A percentile compares a stretch with the other conserved stretches of the same genome.
Evolutionary conservation across 2,329 filamentous ascomycete genomes (phyloP).

Genomic region (Colletotrichum plurivorum): DNA sequence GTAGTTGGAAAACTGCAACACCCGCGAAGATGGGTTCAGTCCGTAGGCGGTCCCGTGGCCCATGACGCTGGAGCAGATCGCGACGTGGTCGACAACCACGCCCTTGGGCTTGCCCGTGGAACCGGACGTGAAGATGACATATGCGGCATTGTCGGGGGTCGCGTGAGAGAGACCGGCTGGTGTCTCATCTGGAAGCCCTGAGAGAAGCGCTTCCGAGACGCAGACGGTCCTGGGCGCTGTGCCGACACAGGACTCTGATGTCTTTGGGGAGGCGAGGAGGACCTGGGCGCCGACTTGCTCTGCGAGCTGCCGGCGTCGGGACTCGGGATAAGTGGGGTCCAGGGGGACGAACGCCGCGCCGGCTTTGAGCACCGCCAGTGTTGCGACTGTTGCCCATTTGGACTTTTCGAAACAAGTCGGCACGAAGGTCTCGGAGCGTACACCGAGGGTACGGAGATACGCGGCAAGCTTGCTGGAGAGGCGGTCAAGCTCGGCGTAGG

Average conservation of each 20-base stretch:
- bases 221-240: background rate
- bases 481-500: background rate
- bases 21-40: background rate
- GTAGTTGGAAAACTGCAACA: constrained; percentile 38
- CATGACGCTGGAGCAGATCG: constrained; percentile 44
- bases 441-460: constrained; percentile 43
- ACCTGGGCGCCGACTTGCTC: too few species aligned
- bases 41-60: background rate
- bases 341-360: constrained; percentile 52
- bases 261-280: too few species aligned
- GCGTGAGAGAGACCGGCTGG: too few species aligned
- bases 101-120: constrained; percentile 70
- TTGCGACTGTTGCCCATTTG: constrained; percentile 47
- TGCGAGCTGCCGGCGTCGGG: background rate
- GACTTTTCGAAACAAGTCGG: constrained; percentile 52
- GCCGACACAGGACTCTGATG: background rate
- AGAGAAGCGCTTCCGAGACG: background rate
- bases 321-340: constrained; percentile 39
- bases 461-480: constrained; percentile 35
- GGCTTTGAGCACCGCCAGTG: constrained; percentile 50
- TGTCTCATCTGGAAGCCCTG: background rate
- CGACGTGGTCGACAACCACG: constrained; percentile 55
- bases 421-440: constrained; percentile 44
- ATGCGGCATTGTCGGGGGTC: constrained; percentile 9
- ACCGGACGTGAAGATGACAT: constrained; percentile 70